Evolutionary conservation across 73 alveolate genomes (phyloP).

Genomic region (Uronychia binucleata): DNA sequence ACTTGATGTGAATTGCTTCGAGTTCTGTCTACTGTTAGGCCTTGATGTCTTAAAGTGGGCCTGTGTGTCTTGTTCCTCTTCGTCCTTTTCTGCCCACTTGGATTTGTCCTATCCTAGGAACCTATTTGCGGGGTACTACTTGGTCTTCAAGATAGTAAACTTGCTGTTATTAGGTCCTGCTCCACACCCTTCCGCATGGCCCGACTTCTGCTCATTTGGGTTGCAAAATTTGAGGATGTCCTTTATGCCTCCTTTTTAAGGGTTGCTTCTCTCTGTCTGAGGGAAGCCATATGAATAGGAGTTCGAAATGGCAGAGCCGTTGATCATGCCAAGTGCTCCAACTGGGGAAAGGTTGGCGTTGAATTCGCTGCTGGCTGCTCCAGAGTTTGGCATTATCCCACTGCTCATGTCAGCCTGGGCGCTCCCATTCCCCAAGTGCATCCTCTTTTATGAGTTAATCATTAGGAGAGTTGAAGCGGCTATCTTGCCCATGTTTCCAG

Average conservation of each 20-base stretch:
- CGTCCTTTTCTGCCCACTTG: not conserved
- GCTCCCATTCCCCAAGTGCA: too few species aligned
- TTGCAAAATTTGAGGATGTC: not conserved
- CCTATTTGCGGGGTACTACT: not conserved
- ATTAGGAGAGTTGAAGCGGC: not conserved
- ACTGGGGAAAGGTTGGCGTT: too few species aligned
- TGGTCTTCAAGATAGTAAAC: not conserved
- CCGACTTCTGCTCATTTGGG: too few species aligned
- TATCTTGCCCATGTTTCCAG: not conserved
- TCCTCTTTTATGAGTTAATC: not conserved
- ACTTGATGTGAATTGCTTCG: not conserved
- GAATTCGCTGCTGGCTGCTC: too few species aligned
- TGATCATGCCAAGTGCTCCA: too few species aligned
- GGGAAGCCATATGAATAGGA: too few species aligned
- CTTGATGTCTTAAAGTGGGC: not conserved
- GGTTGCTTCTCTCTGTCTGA: too few species aligned
- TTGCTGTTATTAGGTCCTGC: not conserved
- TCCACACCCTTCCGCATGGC: too few species aligned
- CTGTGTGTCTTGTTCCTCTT: not conserved
- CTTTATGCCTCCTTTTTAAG: too few species aligned
- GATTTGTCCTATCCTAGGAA: not conserved
- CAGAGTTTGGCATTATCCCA: too few species aligned
- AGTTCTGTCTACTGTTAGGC: not conserved
- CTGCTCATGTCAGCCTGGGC: too few species aligned
- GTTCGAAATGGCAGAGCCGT: too few species aligned